Evolutionary conservation across 139 green algal species (phyloP), one percentile per base, ranked within the genome.

Genomic region (Monoraphidium neglectum): DNA sequence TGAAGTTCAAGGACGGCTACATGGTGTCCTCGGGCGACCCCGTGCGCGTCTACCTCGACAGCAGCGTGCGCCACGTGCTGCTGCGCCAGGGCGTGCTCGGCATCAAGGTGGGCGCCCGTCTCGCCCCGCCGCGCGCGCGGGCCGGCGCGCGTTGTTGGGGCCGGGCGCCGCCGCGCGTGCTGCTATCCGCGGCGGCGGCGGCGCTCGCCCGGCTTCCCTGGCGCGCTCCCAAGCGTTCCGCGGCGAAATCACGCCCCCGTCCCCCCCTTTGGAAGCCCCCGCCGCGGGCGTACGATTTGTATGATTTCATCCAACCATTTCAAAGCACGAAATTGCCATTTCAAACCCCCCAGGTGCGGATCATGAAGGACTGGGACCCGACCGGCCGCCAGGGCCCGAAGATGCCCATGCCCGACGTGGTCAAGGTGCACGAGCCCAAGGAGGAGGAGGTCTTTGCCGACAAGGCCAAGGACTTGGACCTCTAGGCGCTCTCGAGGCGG

Each of bases 1-100:
- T 99, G 97, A 99, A 99, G 92, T 99, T 99, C 94, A 98, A 98
- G 81, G 91, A 97, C 68, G 92, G 91, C 36, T 96, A 96, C 88
- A 97, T 96, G 92, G 91, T 95, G 2, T 96, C 92, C 33, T 93
- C 90, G 32, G 97, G 97, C 68, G 76, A 97, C 76, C 96, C 96
- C 8, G 82, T 88, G 16, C 72, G 74, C 0, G 87, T 97, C 32
- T 99, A 98, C 94, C 96, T 99, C 63, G 97, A 99, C 78, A 66
- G 70, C 12, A 91, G 93, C n/a, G 92, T 98, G 32, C 91, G 96
- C 67, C 97, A 99, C 90, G 97, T 99, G 47, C 80, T 99, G 81
- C 85, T 99, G 75, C 88, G 97, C 53, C 97, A 99, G 89, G 97
- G 97, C 46, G 92, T 98, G 76, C 87, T 99, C 36, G 97, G 97